Base-by-base conservation (phyloP, 225 moss, liverwort and hornwort genomes). In the Bryoerythrophyllum caledonicum region DNA sequence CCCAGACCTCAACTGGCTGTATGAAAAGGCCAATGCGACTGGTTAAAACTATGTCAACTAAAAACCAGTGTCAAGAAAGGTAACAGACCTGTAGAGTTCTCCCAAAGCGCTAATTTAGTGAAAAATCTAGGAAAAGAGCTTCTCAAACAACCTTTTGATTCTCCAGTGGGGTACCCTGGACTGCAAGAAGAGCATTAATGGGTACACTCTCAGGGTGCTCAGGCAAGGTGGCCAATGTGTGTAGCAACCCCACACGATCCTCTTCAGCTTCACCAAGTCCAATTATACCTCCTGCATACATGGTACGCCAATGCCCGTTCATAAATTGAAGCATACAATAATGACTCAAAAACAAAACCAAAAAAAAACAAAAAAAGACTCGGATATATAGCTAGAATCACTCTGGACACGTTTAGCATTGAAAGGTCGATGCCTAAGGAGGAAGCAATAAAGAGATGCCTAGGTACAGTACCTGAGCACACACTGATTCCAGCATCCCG, bases 141-240 rank as follows among this genome's bases (percentile, higher is more conserved):
- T 57, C 63, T 34, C 34, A 30, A 51, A 46, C 28, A 68, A 95
- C 95, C 93, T 94, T 89, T 72, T 94, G 90, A 68, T 91, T 86
- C 72, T 95, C 89, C 61, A 99, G 73, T 2, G 99, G 99, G 55
- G 99, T 99, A 41, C 99, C 99, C 80, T 92, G 88, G 49, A 95
- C 91, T 62, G 99, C 95, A 80, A 99, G 82, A 44, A 99, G 91
- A 3, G 99, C 91, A 82, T 99, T 99, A 17, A 99, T 92, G 40
- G 99, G 99, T 20, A 95, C 95, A 86, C 95, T 95, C 73, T 99
- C 99, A n/a, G 95, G 99, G 80, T 99, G 95, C 75, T 95, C 93
- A 16, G 95, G 91, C 76, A 95, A 93, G 61, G 99, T 99, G 59
- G 99, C 93, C 75, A 99, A 72, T 53, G 95, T 95, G 82, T 99